Conservation (phyloP, 345 rosid genomes). For the Kernera saxatilis region DNA sequence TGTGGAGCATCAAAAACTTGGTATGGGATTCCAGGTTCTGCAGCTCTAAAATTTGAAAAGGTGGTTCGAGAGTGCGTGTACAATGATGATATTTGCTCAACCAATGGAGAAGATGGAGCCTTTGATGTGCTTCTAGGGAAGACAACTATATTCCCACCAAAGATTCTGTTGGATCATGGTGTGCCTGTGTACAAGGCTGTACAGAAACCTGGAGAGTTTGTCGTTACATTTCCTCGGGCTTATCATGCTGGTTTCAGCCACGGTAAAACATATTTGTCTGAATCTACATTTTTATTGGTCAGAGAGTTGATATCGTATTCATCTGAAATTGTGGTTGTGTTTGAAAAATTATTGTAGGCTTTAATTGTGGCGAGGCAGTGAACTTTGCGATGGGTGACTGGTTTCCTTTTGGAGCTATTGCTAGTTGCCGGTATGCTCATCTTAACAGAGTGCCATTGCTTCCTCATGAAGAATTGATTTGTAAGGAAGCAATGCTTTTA, state of each 20-base stretch:
- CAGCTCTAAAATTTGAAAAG: constrained; percentile 89
- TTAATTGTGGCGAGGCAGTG: constrained; percentile 99
- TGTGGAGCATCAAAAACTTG: constrained; percentile 99
- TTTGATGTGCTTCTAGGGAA: constrained; percentile 96
- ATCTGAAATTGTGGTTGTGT: constrained; percentile 2
- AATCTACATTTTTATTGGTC: not conserved
- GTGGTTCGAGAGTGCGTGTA: constrained; percentile 86
- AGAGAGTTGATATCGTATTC: not conserved
- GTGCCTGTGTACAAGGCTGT: constrained; percentile 97
- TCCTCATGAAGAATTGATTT: constrained; percentile 96
- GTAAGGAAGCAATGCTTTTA: constrained; percentile 93
- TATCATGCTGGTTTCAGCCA: constrained; percentile 99
- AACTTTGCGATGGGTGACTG: constrained; percentile 97
- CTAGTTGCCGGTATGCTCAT: constrained; percentile 86
- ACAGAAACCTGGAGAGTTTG: constrained; percentile 95
- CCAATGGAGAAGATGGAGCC: constrained; percentile 91
- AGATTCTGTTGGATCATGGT: constrained; percentile 64
- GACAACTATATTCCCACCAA: constrained; percentile 95
- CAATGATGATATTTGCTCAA: constrained; percentile 61
- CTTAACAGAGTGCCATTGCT: constrained; percentile 88
- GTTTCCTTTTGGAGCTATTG: constrained; percentile 93
- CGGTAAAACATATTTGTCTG: constrained; percentile 39
- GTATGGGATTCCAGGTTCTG: constrained; percentile 96
- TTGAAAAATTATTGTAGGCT: constrained; percentile 49
- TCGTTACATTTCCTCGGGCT: constrained; percentile 91